These are phyloP conservation scores for Arthrobotrys conoides DNA, from an alignment of 2,329 filamentous ascomycete genomes.

Conservation along the genomic window DNA sequence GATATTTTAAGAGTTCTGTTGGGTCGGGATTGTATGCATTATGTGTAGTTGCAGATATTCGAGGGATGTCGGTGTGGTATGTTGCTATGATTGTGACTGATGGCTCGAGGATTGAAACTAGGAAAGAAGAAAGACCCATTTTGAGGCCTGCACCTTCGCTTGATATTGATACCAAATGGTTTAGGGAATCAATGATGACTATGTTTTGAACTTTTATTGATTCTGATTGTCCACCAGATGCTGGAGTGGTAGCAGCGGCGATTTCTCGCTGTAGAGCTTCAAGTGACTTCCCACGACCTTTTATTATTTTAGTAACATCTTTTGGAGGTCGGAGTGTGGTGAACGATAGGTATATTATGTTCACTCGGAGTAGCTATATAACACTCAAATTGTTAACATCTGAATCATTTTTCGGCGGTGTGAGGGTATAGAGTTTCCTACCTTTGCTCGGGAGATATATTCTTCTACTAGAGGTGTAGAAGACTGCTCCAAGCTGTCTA, in stretches of 20 bases:
- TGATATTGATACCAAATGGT: constrained; percentile 49
- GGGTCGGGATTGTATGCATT: constrained; percentile 74
- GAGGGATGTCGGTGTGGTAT: constrained; percentile 85
- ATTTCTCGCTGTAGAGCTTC: constrained; percentile 75
- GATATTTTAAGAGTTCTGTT: constrained; percentile 80
- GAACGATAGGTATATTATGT: constrained; percentile 83
- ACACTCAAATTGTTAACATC: not conserved
- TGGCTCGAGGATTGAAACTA: constrained; percentile 78
- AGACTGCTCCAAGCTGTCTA: constrained; percentile 88
- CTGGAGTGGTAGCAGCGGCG: constrained; percentile 67
- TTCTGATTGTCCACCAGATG: constrained; percentile 22
- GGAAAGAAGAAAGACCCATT: constrained; percentile 72
- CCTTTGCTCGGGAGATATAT: constrained; percentile 82
- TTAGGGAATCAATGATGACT: constrained; percentile 50
- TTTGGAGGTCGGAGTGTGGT: constrained; percentile 77
- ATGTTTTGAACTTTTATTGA: constrained; percentile 31
- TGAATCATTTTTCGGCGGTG: not conserved
- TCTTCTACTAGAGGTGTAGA: constrained; percentile 79
- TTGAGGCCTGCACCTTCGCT: constrained; percentile 39
- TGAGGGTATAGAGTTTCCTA: constrained; percentile 65
- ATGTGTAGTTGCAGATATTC: constrained; percentile 67
- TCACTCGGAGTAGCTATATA: constrained; percentile 70
- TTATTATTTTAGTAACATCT: constrained; percentile 78
- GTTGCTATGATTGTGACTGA: constrained; percentile 80
- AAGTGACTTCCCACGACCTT: constrained; percentile 74